Conservation (phyloP, 495 filamentous ascomycete genomes). For the Aspergillus bridgeri region DNA sequence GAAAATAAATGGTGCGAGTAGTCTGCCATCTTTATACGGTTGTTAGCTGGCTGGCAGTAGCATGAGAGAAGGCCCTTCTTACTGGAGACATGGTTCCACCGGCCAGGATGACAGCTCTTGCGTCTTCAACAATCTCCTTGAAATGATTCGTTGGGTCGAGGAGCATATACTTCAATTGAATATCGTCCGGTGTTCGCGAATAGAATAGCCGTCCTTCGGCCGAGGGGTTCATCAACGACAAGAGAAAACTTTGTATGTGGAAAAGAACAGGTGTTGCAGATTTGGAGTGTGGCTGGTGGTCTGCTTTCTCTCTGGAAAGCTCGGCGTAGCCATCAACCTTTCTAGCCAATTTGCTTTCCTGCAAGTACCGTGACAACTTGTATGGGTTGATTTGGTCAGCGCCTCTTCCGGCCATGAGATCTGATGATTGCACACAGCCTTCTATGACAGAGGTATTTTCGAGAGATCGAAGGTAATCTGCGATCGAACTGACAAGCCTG, state of each 20-base stretch:
- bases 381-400: slow-evolving; percentile 94
- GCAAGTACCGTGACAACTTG: slow-evolving; percentile 80
- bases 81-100: slow-evolving; percentile 97
- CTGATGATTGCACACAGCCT: slow-evolving; percentile 62
- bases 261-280: slow-evolving; percentile 71
- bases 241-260: slow-evolving; percentile 77
- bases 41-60: slow-evolving; percentile 7
- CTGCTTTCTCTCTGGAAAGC: slow-evolving; percentile 49
- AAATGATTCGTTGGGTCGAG: slow-evolving; percentile 95
- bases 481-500: slow-evolving; percentile 73
- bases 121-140: slow-evolving; percentile 79
- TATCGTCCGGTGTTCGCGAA: slow-evolving; percentile 52
- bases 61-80: background rate
- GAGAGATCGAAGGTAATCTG: slow-evolving; percentile 52
- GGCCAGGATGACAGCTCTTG: slow-evolving; percentile 83
- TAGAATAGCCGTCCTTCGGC: slow-evolving; percentile 86
- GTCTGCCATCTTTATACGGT: slow-evolving; percentile 63
- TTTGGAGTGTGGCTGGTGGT: slow-evolving; percentile 22
- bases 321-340: slow-evolving; percentile 87
- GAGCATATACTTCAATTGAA: slow-evolving; percentile 78
- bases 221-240: slow-evolving; percentile 82
- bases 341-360: slow-evolving; percentile 88
- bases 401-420: slow-evolving; percentile 76
- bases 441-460: slow-evolving; percentile 51
- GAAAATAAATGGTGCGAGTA: slow-evolving; percentile 84